These are phyloP conservation scores for Colletotrichum somersetense DNA, from an alignment of 2,329 filamentous ascomycete species.

Conservation along the genomic window DNA sequence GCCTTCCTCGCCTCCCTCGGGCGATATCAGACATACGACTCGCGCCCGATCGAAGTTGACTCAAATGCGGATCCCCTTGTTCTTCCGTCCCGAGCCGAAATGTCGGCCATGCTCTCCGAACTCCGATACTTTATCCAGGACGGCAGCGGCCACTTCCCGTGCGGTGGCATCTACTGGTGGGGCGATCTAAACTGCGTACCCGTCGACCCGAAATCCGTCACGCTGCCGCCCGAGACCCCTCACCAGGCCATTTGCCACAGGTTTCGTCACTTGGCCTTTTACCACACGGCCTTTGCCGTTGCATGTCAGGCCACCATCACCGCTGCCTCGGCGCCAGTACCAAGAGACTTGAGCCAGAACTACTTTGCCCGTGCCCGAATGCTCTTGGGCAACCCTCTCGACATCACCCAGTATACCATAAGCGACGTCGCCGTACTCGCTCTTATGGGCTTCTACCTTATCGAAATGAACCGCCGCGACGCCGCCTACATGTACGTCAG, in stretches of 20 bases:
- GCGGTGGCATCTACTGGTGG: conserved; percentile 65
- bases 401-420: conserved; percentile 57
- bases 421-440: conserved; percentile 59
- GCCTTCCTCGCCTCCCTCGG: conserved; percentile 58
- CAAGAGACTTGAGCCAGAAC: conserved; percentile 54
- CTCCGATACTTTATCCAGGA: conserved; percentile 61
- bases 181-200: conserved; percentile 54
- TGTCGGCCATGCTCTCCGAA: conserved; percentile 54
- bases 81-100: conserved; percentile 54
- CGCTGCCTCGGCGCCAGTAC: conserved; percentile 46
- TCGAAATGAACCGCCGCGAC: conserved; percentile 63
- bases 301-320: conserved; percentile 51
- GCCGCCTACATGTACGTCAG: conserved; percentile 62
- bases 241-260: conserved; percentile 42
- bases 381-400: conserved; percentile 62
- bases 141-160: conserved; percentile 55
- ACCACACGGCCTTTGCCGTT: conserved; percentile 60
- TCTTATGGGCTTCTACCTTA: conserved; percentile 62
- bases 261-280: conserved; percentile 58
- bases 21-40: conserved; percentile 62
- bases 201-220: conserved; percentile 42
- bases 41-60: conserved; percentile 53
- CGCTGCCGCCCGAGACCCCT: conserved; percentile 44
- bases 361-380: conserved; percentile 59
- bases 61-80: conserved; percentile 55